phyloP scores from a whole-genome alignment of 257 asterid genomes.

The Ophiorrhiza pumila region DNA sequence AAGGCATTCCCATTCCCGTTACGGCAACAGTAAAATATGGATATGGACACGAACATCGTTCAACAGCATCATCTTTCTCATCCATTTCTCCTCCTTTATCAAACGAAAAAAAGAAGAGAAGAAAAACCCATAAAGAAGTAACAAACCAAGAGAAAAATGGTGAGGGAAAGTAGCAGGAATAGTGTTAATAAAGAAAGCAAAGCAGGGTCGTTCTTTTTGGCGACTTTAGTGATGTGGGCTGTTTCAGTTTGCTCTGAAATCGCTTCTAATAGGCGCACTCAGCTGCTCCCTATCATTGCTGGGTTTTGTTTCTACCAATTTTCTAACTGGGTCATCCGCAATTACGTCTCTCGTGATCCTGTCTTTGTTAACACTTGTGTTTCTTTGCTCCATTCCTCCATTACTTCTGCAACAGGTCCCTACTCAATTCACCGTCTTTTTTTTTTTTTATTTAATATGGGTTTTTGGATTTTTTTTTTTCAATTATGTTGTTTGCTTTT shows the following conservation, averaged over 20 bases:
- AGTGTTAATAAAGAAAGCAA: slow-evolving; percentile 19
- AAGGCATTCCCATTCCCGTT: not conserved
- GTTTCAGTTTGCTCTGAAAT: slow-evolving; percentile 70
- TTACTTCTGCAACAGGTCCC: slow-evolving; percentile 67
- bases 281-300: slow-evolving; percentile 49
- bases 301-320: slow-evolving; percentile 73
- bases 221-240: slow-evolving; percentile 78
- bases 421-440: not conserved
- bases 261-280: slow-evolving; percentile 55
- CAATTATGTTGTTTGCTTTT: not conserved
- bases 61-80: too few relatives aligned
- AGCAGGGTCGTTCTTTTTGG: slow-evolving; percentile 62
- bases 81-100: not conserved
- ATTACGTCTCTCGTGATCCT: slow-evolving; percentile 55
- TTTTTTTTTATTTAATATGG: not conserved
- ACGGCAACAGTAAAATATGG: too few relatives aligned
- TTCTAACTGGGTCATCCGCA: slow-evolving; percentile 65
- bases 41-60: too few relatives aligned
- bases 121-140: not conserved
- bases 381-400: slow-evolving; percentile 84
- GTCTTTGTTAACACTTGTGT: slow-evolving; percentile 83
- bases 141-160: slow-evolving; percentile 10
- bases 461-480: not conserved
- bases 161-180: slow-evolving; percentile 7
- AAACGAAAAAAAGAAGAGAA: not conserved